Base-by-base conservation (phyloP, 345 rosid species). In the Moringa oleifera region DNA sequence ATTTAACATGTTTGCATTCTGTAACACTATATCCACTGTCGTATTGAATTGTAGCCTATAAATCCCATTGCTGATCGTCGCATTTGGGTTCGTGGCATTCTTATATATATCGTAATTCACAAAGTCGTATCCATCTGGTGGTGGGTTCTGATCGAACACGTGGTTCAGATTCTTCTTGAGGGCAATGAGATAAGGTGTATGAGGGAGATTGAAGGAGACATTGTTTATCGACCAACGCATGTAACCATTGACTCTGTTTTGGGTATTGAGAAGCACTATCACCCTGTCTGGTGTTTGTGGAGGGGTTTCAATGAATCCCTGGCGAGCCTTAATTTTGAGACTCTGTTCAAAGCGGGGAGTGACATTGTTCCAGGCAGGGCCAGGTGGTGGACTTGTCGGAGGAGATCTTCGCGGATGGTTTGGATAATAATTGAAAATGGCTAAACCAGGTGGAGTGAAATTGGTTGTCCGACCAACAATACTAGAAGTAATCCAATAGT, bases 401-500 rank as follows among this genome's bases (percentile, higher is more conserved):
- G 90, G 94, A 1, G 16, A 62, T 18, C 75, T 23, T 25, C 71
- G 72, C 0, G 83, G 84, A 55, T 71, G 86, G 66, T 80, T 83
- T 0, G 88, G 90, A 66, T 84, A 77, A 68, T 91, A 91, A 23
- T 77, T 73, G 56, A 88, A 68, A 25, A 83, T 20, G 23, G 81
- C 91, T 16, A 72, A 23, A 10, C 73, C 90, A 0, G 70, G 83
- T n/a, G 86, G 85, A 18, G 89, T 77, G 0, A 58, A 57, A 16
- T 20, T 67, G 2, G 83, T 23, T 0, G 25, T 59, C 57, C 91
- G 79, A 46, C 89, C 71, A 0, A 88, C 97, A 20, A 91, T 61
- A 56, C 64, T 80, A 11, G 90, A 73, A 0, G 85, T 72, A 21
- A 75, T 74, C 96, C 91, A 91, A 59, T 91, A 91, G 68, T 86